These are phyloP conservation scores for Micromonas commoda DNA, from an alignment of 139 green algal genomes.

Conservation along the genomic window DNA sequence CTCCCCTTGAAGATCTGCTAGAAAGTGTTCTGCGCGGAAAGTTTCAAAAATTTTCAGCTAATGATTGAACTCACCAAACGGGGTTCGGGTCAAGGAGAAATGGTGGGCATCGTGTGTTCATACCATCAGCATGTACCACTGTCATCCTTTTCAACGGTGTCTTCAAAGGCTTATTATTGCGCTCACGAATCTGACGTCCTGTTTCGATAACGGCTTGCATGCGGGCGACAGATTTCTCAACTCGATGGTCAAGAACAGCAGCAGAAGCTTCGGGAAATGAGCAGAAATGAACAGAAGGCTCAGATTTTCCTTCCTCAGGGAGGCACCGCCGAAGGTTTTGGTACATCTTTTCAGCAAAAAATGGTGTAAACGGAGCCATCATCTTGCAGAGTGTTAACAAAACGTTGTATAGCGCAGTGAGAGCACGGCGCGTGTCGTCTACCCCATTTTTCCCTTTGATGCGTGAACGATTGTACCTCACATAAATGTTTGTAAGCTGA, in stretches of 20 bases:
- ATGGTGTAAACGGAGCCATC: slow-evolving; percentile 96
- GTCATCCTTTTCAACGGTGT: slow-evolving; percentile 62
- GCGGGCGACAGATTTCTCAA: slow-evolving; percentile 71
- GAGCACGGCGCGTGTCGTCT: slow-evolving; percentile 31
- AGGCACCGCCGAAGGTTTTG: slow-evolving; percentile 75
- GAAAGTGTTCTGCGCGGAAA: slow-evolving; percentile 45
- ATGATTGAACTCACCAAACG: not conserved
- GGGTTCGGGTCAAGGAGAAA: no score
- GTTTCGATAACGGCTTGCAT: slow-evolving; percentile 83
- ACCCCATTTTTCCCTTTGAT: slow-evolving; percentile 37
- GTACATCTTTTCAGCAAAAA: slow-evolving; percentile 98
- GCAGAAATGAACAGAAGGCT: slow-evolving; percentile 71
- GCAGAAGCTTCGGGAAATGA: slow-evolving; percentile 54
- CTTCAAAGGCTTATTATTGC: slow-evolving; percentile 72
- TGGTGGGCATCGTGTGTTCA: slow-evolving; percentile 85
- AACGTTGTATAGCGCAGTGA: slow-evolving; percentile 48
- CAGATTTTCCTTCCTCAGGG: slow-evolving; percentile 15
- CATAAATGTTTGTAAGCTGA: slow-evolving; percentile 96
- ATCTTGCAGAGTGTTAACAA: slow-evolving; percentile 79
- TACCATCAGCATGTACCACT: slow-evolving; percentile 38
- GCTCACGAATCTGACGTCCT: slow-evolving; percentile 74
- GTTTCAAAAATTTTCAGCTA: not conserved
- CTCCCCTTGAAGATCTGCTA: slow-evolving; percentile 71
- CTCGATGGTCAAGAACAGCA: slow-evolving; percentile 15
- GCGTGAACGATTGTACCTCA: slow-evolving; percentile 94